Conservation (phyloP, 352 stramenopile genomes). For the Peronospora belbahrii region DNA sequence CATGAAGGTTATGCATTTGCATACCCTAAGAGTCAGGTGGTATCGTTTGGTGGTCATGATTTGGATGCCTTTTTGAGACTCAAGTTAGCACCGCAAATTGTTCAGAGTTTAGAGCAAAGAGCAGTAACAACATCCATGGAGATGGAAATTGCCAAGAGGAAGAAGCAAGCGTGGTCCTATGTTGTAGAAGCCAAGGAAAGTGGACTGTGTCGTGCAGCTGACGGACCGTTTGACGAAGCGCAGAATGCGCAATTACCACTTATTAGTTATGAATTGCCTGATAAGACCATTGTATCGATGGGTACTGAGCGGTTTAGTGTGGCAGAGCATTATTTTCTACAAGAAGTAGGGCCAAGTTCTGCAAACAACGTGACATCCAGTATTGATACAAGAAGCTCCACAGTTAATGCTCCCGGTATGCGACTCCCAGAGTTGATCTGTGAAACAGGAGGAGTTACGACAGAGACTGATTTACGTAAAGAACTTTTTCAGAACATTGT, state of each 20-base stretch:
- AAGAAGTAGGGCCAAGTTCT: slow-evolving; percentile 6
- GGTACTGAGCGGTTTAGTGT: slow-evolving; percentile 85
- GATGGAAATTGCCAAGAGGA: slow-evolving; percentile 22
- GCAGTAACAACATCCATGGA: slow-evolving; percentile 13
- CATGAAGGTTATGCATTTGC: slow-evolving; percentile 73
- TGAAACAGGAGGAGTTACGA: slow-evolving; percentile 49
- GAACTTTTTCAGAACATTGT: slow-evolving; percentile 82
- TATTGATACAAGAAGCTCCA: background rate
- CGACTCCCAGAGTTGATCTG: slow-evolving; percentile 57
- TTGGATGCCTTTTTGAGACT: slow-evolving; percentile 53
- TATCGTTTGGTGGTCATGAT: slow-evolving; percentile 53
- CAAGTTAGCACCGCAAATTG: slow-evolving; percentile 45
- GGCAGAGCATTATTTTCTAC: slow-evolving; percentile 83
- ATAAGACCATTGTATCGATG: slow-evolving; percentile 78
- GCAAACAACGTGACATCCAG: background rate
- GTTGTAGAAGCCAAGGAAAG: slow-evolving; percentile 71
- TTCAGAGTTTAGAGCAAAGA: slow-evolving; percentile 5
- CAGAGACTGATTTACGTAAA: slow-evolving; percentile 66
- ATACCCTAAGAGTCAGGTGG: slow-evolving; percentile 51
- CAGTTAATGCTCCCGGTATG: slow-evolving; percentile 26
- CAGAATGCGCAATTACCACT: slow-evolving; percentile 59
- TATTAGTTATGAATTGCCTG: slow-evolving; percentile 75
- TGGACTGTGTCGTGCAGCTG: slow-evolving; percentile 59
- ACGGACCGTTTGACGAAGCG: slow-evolving; percentile 58
- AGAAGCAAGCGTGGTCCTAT: slow-evolving; percentile 44